phyloP scores from a whole-genome alignment of 768 basidiomycete species.

The Crucibulum laeve region DNA sequence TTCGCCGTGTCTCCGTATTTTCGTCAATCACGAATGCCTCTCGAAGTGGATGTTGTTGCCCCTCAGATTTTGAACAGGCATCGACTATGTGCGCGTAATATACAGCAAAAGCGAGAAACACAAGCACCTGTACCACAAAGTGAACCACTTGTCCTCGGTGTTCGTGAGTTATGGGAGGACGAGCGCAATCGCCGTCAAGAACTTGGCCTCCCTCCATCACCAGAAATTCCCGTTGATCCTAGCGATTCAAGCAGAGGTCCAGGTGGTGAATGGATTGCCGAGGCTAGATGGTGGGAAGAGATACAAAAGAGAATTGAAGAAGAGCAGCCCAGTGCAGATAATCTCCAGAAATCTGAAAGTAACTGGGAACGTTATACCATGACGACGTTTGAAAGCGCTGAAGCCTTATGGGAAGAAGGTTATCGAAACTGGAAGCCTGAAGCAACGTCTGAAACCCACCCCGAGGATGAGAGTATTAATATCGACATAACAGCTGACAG shows the following conservation, averaged over 20 bases:
- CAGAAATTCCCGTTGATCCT: constrained; percentile 65
- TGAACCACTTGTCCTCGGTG: constrained; percentile 80
- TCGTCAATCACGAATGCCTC: constrained; percentile 58
- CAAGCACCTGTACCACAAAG: constrained; percentile 44
- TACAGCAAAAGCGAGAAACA: constrained; percentile 67
- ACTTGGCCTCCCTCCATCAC: constrained; percentile 68
- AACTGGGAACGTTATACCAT: constrained; percentile 75
- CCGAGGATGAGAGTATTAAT: neutral
- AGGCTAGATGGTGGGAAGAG: constrained; percentile 74
- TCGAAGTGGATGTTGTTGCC: constrained; percentile 83
- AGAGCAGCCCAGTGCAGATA: constrained; percentile 19
- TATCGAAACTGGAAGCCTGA: constrained; percentile 56
- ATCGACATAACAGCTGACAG: neutral
- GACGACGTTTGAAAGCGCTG: constrained; percentile 88
- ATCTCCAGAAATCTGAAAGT: constrained; percentile 9
- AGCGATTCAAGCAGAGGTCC: constrained; percentile 56
- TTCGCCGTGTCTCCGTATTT: constrained; percentile 55
- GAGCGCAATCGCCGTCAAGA: constrained; percentile 72
- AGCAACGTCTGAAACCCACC: neutral
- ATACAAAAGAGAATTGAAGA: constrained; percentile 58
- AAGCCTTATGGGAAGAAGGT: constrained; percentile 75
- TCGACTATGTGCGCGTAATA: constrained; percentile 53
- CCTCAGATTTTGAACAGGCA: constrained; percentile 86
- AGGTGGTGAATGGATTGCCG: constrained; percentile 65
- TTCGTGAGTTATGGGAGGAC: constrained; percentile 95